Base-by-base conservation (phyloP, 2,329 filamentous ascomycete species). In the Fusarium begoniae region DNA sequence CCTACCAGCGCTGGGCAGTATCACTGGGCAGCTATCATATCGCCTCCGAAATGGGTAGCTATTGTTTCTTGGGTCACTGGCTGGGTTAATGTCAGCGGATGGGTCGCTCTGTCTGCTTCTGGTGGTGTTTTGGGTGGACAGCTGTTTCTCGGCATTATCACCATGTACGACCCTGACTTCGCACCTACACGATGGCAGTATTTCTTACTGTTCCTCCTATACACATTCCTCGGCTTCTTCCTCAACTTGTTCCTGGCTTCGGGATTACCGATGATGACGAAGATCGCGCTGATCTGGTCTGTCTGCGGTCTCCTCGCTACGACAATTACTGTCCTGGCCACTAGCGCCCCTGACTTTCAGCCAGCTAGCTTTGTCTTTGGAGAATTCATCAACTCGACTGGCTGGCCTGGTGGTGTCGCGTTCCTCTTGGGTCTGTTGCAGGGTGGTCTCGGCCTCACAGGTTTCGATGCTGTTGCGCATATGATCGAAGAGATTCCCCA, bases 391-490 rank as follows among this genome's bases (percentile, higher is more conserved):
- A 43, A 56, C n/a, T 56, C 48, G 2, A 61, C 48, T 13, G 48
- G 58, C 2, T 47, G 50, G 50, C 32, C 50, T 26, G 50, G 50
- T 9, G 50, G 50, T 9, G 32, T 53, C 1, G 50, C 50, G 0
- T 53, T 53, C 3, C 50, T 53, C 12, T 22, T 53, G 3, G 50
- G 50, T 7, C 13, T 53, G 0, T 12, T 53, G 3, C 50, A 53
- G 2, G 50, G 50, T 0, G 50, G 50, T 2, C 50, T 53, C 3
- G 50, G 50, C 0, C 50, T 53, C 1, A 53, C 50, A 0, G 50
- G 50, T 6, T 53, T 53, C 6, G 50, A 53, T 38, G 50, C 50
- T 0, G 50, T 53, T 26, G 50, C 50, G 6, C 50, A 53, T 26
- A 53, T 53, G 50, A 38, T 53, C 4, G 50, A 53, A 12, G 50